A percentile compares a stretch with the other conserved stretches of the same genome.
phyloP scores from a whole-genome alignment of 371 early-diverging fungal genomes.

The Hamiltosporidium tvaerminnensis region DNA sequence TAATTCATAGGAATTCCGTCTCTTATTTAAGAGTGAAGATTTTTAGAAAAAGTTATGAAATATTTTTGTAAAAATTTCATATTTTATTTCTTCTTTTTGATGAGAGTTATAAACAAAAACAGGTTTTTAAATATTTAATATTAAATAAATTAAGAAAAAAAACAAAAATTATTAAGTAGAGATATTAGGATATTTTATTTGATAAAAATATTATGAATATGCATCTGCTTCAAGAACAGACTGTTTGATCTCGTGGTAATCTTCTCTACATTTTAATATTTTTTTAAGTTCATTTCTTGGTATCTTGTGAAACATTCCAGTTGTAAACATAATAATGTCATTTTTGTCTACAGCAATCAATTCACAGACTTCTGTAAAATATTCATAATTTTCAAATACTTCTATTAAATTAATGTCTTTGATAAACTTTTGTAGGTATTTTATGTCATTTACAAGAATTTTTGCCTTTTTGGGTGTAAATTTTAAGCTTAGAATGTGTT shows the following conservation, averaged over 20 bases:
- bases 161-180: too few species aligned
- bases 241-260: background rate
- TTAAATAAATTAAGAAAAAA: too few species aligned
- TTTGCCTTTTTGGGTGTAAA: background rate
- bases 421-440: background rate
- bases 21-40: too few species aligned
- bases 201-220: too few species aligned
- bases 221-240: background rate
- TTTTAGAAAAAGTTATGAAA: too few species aligned
- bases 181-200: too few species aligned
- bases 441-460: background rate
- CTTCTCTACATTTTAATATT: background rate
- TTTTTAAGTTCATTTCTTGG: background rate
- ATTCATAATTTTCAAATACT: background rate
- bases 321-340: background rate
- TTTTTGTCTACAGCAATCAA: background rate
- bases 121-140: too few species aligned
- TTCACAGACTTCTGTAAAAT: background rate
- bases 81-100: too few species aligned
- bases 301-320: background rate
- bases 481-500: background rate
- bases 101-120: too few species aligned
- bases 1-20: too few species aligned
- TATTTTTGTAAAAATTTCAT: too few species aligned
- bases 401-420: background rate